Base-by-base conservation (phyloP, 2,329 filamentous ascomycete species). In the Knufia fluminis region DNA sequence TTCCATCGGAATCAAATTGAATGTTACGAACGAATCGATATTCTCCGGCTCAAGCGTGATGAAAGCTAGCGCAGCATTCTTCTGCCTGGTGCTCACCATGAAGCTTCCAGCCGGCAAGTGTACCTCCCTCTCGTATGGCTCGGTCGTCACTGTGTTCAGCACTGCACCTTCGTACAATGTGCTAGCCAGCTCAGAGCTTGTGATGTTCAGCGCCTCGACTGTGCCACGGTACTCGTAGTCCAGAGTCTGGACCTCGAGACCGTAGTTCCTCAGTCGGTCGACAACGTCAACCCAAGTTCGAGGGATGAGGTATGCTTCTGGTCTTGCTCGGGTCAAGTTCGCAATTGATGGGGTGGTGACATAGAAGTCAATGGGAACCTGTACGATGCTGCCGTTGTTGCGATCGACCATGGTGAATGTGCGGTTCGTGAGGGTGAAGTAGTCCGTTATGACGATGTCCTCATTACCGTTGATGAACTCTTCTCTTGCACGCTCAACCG, bases 241-340 rank as follows among this genome's bases (percentile, higher is more conserved):
- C 33, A 48, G 26, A 9, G 33, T 48, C 36, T 42, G 33, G n/a
- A 48, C 33, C 7, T 48, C 46, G 16, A 48, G 35, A 12, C 46
- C 46, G 19, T 41, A 42, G 9, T 16, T 24, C 32, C 12, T 10
- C 3, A 48, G 38, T 3, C 26, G 33, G 16, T 28, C 22, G 17
- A 22, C 36, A 6, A 48, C 12, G 16, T 48, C 46, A 20, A 35
- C 17, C 38, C 33, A 48, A 12, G 33, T 23, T 14, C 39, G 23
- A 20, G 48, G 48, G 16, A 50, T 46, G n/a, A 50, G 26, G 31
- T 50, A 50, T 2, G 48, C 48, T 39, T 35, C n/a, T 14, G 48
- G 48, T 31, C 40, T 23, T 38, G 4, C 20, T 16, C 41, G n/a
- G 7, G 41, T 50, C 7, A 50, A 17, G 14, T 46, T 28, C 19